Base-by-base conservation (phyloP, 768 basidiomycete genomes). In the Psilocybe sp. region DNA sequence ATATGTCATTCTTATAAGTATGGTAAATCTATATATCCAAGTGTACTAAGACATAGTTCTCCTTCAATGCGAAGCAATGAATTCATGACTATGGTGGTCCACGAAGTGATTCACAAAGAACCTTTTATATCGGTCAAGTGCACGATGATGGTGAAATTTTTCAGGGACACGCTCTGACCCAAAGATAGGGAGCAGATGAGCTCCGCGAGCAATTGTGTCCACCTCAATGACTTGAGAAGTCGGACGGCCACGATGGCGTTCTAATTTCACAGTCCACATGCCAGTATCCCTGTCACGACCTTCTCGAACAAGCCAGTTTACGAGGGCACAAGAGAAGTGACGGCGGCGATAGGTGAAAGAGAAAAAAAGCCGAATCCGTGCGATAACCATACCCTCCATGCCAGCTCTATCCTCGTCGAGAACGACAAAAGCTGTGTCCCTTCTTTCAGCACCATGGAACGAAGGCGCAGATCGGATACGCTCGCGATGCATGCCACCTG, bases 51-150 rank as follows among this genome's bases (percentile, higher is more conserved):
- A n/a, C n/a, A n/a, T n/a, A n/a, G n/a, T n/a, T 28, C 4, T 28
- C 4, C 7, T 3, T 28, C 23, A 7, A 4, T 7, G 7, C 23
- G 7, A 28, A 28, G 19, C 39, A 31, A 61, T 16, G 40, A 65
- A 55, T 46, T 65, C 61, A 35, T 62, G 57, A 7, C 54, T 46
- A 50, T 72, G 71, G 50, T 71, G 64, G 35, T 72, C 70, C 11
- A 60, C 50, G 44, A 61, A 69, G 4, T 40, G 55, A 46, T 69
- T 72, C 0, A 72, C 56, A 46, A 63, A 69, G 44, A 59, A 72
- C 1, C 47, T 15, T 5, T 53, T 6, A 48, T 64, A 69, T 12
- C 44, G 18, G 46, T 69, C 61, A 0, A 69, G 47, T 0, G 63
- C 50, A 47, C 64, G 50, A 4, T 44, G 10, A 49, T 59, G 48